Conservation (phyloP, 169 alveolate species). For the Eimeria maxima region DNA sequence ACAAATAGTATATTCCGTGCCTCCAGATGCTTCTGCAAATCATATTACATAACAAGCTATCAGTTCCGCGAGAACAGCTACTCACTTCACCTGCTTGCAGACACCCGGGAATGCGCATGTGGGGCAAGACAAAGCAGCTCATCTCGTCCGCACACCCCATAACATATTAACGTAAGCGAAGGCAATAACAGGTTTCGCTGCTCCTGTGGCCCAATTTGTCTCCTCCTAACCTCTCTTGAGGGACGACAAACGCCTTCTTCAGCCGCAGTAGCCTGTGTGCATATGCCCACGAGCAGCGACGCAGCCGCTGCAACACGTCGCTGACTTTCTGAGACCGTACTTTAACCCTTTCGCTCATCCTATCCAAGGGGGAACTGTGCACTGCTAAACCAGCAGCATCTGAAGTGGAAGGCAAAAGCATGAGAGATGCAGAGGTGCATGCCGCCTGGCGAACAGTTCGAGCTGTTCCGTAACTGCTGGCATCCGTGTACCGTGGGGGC, state of each 20-base stretch:
- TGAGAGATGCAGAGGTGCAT: neutral
- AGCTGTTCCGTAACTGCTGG: neutral
- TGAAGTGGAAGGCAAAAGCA: neutral
- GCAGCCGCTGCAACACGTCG: constrained; percentile 22
- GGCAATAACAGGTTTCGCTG: neutral
- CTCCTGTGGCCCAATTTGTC: neutral
- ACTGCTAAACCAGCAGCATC: constrained; percentile 10
- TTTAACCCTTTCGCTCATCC: neutral
- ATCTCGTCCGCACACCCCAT: neutral
- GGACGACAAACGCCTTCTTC: constrained; percentile 23
- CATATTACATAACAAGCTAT: neutral
- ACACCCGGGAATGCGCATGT: neutral
- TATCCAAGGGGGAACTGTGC: neutral
- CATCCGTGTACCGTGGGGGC: neutral
- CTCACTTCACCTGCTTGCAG: neutral
- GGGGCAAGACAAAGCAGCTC: neutral
- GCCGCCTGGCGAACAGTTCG: neutral
- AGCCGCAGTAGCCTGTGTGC: constrained; percentile 49
- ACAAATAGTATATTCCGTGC: neutral
- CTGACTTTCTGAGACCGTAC: neutral
- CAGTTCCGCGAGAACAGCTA: neutral
- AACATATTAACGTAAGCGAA: neutral
- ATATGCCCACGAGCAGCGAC: constrained; percentile 27
- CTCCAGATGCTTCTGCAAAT: neutral
- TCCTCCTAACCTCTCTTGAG: neutral